phyloP scores from a whole-genome alignment of 192 early-diverging fungal genomes.

The Coemansia sp. region DNA sequence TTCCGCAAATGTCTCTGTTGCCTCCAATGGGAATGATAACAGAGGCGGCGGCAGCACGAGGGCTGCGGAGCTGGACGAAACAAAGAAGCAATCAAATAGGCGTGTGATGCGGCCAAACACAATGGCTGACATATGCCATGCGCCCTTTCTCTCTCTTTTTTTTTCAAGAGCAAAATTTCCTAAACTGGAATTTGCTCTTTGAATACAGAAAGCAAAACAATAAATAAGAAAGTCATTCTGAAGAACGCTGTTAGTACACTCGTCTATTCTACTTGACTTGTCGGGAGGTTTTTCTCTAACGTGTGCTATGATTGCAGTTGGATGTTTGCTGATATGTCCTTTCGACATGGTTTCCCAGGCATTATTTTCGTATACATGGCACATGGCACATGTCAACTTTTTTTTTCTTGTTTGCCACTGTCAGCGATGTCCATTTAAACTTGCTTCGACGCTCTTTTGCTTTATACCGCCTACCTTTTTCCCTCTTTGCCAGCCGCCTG shows the following conservation, averaged over 20 bases:
- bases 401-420: no score
- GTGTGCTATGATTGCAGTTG: no score
- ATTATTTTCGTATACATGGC: neutral
- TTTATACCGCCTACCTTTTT: neutral
- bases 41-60: neutral
- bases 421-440: no score
- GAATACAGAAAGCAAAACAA: no score
- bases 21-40: neutral
- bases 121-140: neutral
- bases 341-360: neutral
- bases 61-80: neutral
- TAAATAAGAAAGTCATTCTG: no score
- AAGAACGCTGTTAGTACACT: no score
- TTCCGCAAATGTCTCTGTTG: neutral
- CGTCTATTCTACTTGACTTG: no score
- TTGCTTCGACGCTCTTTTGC: no score
- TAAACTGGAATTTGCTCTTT: neutral
- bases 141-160: neutral
- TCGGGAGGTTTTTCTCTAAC: no score
- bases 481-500: neutral
- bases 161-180: neutral
- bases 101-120: neutral
- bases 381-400: neutral
- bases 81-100: neutral
- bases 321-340: neutral